Conservation (phyloP, 2,329 filamentous ascomycete genomes). For the Aspergillus ochraceus region DNA sequence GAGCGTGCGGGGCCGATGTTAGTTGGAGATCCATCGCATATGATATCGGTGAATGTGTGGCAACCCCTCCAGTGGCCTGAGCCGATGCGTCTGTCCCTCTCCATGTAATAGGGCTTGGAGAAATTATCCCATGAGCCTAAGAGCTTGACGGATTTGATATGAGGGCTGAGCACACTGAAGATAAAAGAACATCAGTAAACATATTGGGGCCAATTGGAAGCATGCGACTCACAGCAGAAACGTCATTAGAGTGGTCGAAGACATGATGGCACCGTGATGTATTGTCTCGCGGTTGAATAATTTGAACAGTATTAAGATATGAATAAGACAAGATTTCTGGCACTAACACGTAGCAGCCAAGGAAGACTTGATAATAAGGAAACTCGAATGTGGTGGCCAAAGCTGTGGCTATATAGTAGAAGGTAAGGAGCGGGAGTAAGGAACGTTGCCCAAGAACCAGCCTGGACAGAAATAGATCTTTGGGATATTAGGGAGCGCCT, state of each 20-base stretch:
- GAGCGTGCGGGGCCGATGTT: slow-evolving; percentile 59
- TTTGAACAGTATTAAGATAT: background rate
- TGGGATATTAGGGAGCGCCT: slow-evolving; percentile 3
- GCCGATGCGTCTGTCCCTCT: slow-evolving; percentile 73
- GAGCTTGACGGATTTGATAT: slow-evolving; percentile 66
- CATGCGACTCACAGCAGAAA: slow-evolving; percentile 35
- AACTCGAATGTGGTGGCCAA: background rate
- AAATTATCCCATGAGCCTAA: slow-evolving; percentile 98
- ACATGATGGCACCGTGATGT: slow-evolving; percentile 26
- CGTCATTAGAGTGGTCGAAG: slow-evolving; percentile 38
- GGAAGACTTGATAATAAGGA: slow-evolving; percentile 5
- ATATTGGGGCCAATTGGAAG: background rate
- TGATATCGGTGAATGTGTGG: slow-evolving; percentile 81
- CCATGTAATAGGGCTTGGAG: slow-evolving; percentile 72
- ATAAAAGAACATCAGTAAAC: slow-evolving; percentile 18
- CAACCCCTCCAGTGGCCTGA: slow-evolving; percentile 81
- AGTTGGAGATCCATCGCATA: slow-evolving; percentile 69
- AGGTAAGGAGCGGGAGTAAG: slow-evolving; percentile 9
- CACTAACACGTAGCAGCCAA: slow-evolving; percentile 5
- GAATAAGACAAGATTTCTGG: slow-evolving; percentile 1
- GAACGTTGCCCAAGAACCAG: slow-evolving; percentile 18
- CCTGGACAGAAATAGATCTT: slow-evolving; percentile 14
- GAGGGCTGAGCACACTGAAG: slow-evolving; percentile 36
- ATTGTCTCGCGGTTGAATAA: background rate
- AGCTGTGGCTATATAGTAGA: slow-evolving; percentile 5